Evolutionary conservation across 176 grass and related monocot genomes (phyloP), one percentile per base, ranked within the genome.

Genomic region (Lolium perenne): DNA sequence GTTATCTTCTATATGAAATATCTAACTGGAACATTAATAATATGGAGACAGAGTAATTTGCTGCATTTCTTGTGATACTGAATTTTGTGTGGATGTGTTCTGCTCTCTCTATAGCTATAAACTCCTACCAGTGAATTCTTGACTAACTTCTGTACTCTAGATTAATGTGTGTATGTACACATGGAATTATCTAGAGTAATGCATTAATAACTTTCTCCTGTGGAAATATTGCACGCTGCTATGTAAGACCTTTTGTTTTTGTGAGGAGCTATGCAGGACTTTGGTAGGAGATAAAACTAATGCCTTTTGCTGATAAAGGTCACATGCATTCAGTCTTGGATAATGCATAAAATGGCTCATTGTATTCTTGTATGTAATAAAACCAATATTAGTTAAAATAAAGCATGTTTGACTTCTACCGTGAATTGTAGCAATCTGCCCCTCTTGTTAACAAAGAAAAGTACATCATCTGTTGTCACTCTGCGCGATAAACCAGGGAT

Each of bases 391-490:
- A 53, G 8, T 74, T n/a, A 76, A 60, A 87, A 50, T 80, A 53
- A 68, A 87, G 25, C 16, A 69, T 76, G 43, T 82, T 82, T 84
- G 65, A 77, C 8, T 86, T 67, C 41, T 92, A 98, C 95, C 83
- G 25, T 95, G 72, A 98, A 98, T 76, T 94, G 92, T 74, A 98
- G 81, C 49, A 96, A 79, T 82, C 86, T 95, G 78, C 92, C 94
- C 78, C 87, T 91, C 81, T 91, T 98, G 84, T 91, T 94, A 73
- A 98, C 90, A 80, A 98, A 95, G 92, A 96, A 98, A 68, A 98
- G 88, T 20, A 92, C 86, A 86, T 98, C 97, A 43, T 94, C 88
- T 6, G 53, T 76, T 20, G 92, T 96, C 22, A 83, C 76, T 83
- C 88, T 86, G 50, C 80, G 92, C 16, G 76, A 58, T 88, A 83